Percentiles rank a stretch among this genome's conserved stretches.
These are phyloP conservation scores for Kuraishia hungarica DNA, from an alignment of 805 yeast genomes.

Conservation along the genomic window DNA sequence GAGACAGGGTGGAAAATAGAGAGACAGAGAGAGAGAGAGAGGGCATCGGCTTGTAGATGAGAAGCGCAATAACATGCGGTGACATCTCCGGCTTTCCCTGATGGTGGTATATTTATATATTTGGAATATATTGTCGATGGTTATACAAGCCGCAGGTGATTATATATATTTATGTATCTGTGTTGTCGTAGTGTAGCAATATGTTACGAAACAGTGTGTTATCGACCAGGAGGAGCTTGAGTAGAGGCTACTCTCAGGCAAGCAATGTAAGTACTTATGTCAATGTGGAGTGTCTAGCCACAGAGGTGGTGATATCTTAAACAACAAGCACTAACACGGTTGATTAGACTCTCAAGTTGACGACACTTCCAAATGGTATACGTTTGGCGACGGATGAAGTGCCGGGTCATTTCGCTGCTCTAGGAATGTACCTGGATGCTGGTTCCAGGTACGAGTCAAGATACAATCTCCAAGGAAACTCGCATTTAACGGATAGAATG, in stretches of 20 bases:
- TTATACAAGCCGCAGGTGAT: too few relatives aligned
- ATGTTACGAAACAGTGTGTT: background rate
- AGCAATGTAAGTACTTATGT: background rate
- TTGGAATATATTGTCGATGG: too few relatives aligned
- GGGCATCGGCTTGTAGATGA: background rate
- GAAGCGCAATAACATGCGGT: background rate
- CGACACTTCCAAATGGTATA: conserved; percentile 51
- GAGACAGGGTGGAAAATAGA: background rate
- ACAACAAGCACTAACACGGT: background rate
- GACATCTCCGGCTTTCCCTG: background rate
- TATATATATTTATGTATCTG: too few relatives aligned
- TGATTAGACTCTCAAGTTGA: background rate
- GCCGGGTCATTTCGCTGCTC: conserved; percentile 86
- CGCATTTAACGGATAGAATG: conserved; percentile 79
- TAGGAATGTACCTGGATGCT: conserved; percentile 84
- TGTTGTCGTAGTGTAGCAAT: background rate
- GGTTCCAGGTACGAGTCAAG: conserved; percentile 79
- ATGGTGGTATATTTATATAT: too few relatives aligned
- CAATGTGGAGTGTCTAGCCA: background rate
- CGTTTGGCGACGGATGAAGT: conserved; percentile 76
- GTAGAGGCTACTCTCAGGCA: background rate
- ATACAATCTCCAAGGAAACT: conserved; percentile 52
- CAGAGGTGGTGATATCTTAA: background rate
- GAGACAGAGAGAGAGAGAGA: background rate
- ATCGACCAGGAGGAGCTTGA: background rate